A percentile compares a stretch with the other conserved stretches of the same genome.
These are phyloP conservation scores for Saccharomycopsis sp. DNA, from an alignment of 805 yeast species.

Conservation along the genomic window DNA sequence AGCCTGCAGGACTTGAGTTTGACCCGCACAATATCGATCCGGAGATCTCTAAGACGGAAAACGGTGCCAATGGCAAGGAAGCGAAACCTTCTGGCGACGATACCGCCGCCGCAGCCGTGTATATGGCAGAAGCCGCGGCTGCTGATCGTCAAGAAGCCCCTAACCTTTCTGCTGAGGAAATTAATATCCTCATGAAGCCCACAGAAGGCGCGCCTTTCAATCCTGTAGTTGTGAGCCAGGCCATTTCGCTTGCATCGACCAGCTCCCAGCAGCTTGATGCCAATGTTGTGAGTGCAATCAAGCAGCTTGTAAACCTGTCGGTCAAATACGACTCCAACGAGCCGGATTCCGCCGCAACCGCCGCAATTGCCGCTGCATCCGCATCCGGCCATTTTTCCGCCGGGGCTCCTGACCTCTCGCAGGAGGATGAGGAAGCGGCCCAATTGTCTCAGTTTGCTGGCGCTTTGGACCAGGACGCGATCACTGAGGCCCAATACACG, in stretches of 20 bases:
- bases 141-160: background rate
- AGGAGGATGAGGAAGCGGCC: background rate
- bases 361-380: constrained; percentile 1
- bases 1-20: background rate
- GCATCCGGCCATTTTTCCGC: background rate
- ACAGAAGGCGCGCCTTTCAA: constrained; percentile 1
- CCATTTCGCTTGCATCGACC: constrained; percentile 8
- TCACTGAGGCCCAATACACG: background rate
- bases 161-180: background rate
- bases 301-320: background rate
- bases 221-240: constrained; percentile 8
- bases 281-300: background rate
- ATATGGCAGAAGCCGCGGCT: background rate
- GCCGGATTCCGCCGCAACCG: background rate
- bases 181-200: background rate
- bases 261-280: constrained; percentile 6
- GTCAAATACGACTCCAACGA: background rate
- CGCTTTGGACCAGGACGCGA: background rate
- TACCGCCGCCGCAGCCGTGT: background rate
- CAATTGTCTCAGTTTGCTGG: background rate
- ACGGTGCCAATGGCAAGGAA: background rate
- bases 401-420: background rate
- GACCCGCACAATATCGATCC: constrained; percentile 18
- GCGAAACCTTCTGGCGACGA: background rate
- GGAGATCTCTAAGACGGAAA: constrained; percentile 6